A percentile compares a stretch with the other conserved stretches of the same genome.
These are phyloP conservation scores for Citrus cavaleriei DNA, from an alignment of 345 rosid species.

Conservation along the genomic window DNA sequence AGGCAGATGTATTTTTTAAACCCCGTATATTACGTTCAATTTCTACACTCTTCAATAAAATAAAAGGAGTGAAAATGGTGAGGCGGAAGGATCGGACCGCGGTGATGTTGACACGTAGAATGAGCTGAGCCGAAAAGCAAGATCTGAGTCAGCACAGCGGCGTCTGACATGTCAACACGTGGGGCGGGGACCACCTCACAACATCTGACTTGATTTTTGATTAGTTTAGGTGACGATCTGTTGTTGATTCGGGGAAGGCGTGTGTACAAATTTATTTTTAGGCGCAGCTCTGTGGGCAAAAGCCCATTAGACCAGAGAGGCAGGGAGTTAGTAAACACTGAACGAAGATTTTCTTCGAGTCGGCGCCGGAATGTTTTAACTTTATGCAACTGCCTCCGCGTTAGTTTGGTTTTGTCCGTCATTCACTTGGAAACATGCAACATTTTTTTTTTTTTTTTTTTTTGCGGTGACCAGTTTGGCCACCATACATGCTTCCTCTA, in stretches of 20 bases:
- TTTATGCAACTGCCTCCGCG: background rate
- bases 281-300: no score
- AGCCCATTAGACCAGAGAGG: no score
- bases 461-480: no score
- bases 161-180: slow-evolving; percentile 30
- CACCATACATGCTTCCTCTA: no score
- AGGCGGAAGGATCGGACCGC: slow-evolving; percentile 11
- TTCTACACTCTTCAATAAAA: no score
- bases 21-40: no score
- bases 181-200: slow-evolving; percentile 2
- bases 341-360: slow-evolving; percentile 11
- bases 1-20: background rate
- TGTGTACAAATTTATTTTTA: no score
- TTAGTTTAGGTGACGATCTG: background rate
- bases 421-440: slow-evolving; percentile 14
- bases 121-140: slow-evolving; percentile 13
- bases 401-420: slow-evolving; percentile 4
- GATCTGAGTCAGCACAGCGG: slow-evolving; percentile 27
- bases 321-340: background rate
- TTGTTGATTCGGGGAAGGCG: background rate
- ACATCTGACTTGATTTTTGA: no score
- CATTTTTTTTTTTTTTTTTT: no score
- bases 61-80: background rate
- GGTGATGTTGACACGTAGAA: background rate
- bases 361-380: slow-evolving; percentile 35